Evolutionary conservation across 176 grass and related monocot genomes (phyloP), one percentile per base, ranked within the genome.

Genomic region (Coix lacrymajobi): DNA sequence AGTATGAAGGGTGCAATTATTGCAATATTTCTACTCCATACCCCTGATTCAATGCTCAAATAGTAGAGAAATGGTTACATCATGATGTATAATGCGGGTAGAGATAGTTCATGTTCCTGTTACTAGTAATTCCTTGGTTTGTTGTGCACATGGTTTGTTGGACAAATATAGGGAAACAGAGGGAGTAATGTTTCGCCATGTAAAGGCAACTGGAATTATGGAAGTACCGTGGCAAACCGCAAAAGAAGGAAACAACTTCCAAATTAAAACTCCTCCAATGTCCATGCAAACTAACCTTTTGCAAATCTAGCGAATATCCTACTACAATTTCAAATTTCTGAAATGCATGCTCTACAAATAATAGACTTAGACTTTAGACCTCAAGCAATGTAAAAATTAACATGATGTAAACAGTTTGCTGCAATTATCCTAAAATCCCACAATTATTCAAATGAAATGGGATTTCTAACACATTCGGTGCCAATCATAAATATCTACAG

Each of bases 341-440:
- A 48, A 79, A 43, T 25, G 24, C 1, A 12, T 41, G 11, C 54
- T 64, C n/a, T 62, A 36, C 69, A n/a, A 28, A 72, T 26, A 73
- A 52, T 6, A 52, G 24, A 80, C 64, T 66, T 6, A 52, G 24
- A 80, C 64, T 66, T 66, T 51, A 64, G 24, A 22, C n/a, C 38
- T 54, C 57, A 62, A 22, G 17, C 11, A 30, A 49, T 45, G 17
- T 39, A 20, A 71, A 7, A 29, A 64, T 79, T 79, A 3, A 17
- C 30, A 79, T 28, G 25, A 62, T 39, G n/a, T 48, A 62, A 49
- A 36, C 22, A 46, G 3, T 51, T 82, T 48, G 32, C 31, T 20
- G 20, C 54, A 63, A 69, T 37, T 74, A 73, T 79, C 25, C 16
- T 68, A 58, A 56, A 79, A 68, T 70, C 19, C 44, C 41, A 67